A percentile compares a stretch with the other conserved stretches of the same genome.
phyloP scores from a whole-genome alignment of 805 yeast species.

The Priceomyces melissophilus region DNA sequence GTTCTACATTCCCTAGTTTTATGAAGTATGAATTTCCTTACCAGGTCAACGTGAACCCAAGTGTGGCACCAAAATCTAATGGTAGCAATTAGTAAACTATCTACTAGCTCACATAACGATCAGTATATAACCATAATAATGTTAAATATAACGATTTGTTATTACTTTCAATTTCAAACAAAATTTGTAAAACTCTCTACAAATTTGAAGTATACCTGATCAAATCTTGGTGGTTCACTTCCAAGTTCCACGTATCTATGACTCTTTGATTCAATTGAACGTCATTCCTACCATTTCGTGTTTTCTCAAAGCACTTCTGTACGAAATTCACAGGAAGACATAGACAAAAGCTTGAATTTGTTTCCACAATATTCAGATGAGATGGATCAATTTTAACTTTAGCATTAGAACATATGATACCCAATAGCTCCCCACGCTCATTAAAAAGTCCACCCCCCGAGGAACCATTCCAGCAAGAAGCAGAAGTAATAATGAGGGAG shows the following conservation, averaged over 20 bases:
- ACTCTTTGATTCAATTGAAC: slow-evolving; percentile 12
- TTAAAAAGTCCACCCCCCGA: slow-evolving; percentile 45
- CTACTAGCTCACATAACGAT: too few relatives aligned
- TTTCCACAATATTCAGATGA: slow-evolving; percentile 20
- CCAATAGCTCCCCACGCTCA: slow-evolving; percentile 22
- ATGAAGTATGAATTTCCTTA: background rate
- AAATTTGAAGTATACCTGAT: slow-evolving; percentile 17
- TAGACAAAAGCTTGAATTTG: slow-evolving; percentile 27
- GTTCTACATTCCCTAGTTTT: background rate
- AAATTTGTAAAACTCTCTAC: slow-evolving; percentile 4
- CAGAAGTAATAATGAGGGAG: slow-evolving; percentile 31
- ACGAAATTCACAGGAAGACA: slow-evolving; percentile 32
- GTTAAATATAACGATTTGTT: too few relatives aligned
- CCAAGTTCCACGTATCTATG: slow-evolving; percentile 21
- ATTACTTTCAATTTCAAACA: too few relatives aligned
- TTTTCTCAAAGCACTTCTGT: slow-evolving; percentile 16
- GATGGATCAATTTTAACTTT: slow-evolving; percentile 19
- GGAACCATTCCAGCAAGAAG: slow-evolving; percentile 51
- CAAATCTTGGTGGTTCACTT: slow-evolving; percentile 19
- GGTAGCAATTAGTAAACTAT: background rate
- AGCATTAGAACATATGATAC: slow-evolving; percentile 45
- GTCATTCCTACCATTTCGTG: background rate
- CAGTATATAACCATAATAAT: too few relatives aligned
- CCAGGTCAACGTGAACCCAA: background rate
- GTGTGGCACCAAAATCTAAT: slow-evolving; percentile 1